Evolutionary conservation across 805 yeast species (phyloP).

Genomic region (Blastobotrys mokoenaii): DNA sequence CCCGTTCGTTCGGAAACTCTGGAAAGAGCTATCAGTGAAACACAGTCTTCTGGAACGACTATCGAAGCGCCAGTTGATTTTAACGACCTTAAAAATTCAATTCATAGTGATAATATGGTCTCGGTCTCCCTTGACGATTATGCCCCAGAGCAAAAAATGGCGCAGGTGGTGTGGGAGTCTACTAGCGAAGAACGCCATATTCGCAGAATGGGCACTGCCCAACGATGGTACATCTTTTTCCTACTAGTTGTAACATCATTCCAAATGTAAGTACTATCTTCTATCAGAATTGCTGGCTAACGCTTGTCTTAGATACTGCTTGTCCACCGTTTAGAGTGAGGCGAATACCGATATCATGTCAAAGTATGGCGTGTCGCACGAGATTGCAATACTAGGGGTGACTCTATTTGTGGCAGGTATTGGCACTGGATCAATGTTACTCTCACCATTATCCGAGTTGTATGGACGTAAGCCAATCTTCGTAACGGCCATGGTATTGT

Average conservation of each 20-base stretch:
- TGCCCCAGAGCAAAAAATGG: no score
- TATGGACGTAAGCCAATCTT: conserved; percentile 65
- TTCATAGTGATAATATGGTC: no score
- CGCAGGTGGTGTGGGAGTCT: no score
- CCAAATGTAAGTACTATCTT: background rate
- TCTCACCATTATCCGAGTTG: conserved; percentile 63
- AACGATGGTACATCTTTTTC: background rate
- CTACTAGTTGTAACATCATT: background rate
- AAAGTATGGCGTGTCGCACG: conserved; percentile 34
- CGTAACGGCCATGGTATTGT: conserved; percentile 40
- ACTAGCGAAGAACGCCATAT: background rate
- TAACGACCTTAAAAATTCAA: no score
- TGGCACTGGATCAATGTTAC: conserved; percentile 54
- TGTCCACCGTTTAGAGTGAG: conserved; percentile 44
- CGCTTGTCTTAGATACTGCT: background rate
- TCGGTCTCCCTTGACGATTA: no score
- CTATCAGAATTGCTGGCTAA: no score
- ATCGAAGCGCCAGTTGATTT: no score
- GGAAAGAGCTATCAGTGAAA: background rate
- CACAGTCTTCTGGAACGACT: no score
- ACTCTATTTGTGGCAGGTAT: conserved; percentile 50
- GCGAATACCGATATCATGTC: conserved; percentile 33
- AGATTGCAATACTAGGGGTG: conserved; percentile 40
- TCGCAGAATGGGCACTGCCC: background rate
- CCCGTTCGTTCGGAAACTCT: background rate